Evolutionary conservation across 176 grass and related monocot genomes (phyloP).

Genomic region (Ensete ventricosum): DNA sequence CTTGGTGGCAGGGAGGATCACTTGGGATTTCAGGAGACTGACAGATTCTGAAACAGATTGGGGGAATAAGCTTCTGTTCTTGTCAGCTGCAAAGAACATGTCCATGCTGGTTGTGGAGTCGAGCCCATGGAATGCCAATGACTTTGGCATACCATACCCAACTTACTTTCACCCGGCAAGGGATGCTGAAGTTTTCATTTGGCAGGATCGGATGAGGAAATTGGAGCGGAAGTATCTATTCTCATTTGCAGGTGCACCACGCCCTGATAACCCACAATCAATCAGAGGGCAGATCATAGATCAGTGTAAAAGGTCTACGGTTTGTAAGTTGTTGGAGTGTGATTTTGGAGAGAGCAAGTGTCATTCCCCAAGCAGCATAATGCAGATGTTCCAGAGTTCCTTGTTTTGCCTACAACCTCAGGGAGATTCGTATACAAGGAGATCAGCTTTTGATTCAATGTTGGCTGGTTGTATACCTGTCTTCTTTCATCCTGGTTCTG

Average conservation of each 20-base stretch:
- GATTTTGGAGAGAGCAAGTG: constrained; percentile 5
- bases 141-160: constrained; percentile 2
- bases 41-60: not conserved
- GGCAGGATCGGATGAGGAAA: constrained; percentile 2
- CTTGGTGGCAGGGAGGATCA: not conserved
- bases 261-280: not conserved
- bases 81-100: constrained; percentile 2
- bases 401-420: constrained; percentile 28
- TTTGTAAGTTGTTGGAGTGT: constrained; percentile 2
- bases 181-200: not conserved
- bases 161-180: not conserved
- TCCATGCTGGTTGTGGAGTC: constrained; percentile 2
- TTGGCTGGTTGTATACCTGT: constrained; percentile 74
- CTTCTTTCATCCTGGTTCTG: constrained; percentile 64
- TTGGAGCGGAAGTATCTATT: constrained; percentile 2
- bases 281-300: not conserved
- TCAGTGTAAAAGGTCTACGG: not conserved
- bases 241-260: constrained; percentile 1
- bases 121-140: not conserved
- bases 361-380: constrained; percentile 5
- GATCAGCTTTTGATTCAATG: constrained; percentile 50
- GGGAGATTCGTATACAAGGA: constrained; percentile 34
- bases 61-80: not conserved
- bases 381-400: not conserved
- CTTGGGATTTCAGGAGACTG: not conserved